Base-by-base conservation (phyloP, 345 rosid species). In the Clarkia xantiana region DNA sequence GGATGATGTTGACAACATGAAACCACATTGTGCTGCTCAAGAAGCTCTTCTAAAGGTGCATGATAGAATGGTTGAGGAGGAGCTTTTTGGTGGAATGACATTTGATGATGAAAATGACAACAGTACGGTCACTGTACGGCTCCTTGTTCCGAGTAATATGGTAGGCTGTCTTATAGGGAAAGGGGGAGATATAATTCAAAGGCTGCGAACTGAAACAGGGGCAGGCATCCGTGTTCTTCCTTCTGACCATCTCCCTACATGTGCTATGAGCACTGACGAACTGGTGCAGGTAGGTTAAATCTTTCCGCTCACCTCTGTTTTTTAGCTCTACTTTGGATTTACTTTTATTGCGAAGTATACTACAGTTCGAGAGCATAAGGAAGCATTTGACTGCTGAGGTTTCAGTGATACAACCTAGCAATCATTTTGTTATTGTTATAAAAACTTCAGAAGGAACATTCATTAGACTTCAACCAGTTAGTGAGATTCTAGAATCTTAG, bases 41-140 rank as follows among this genome's bases (percentile, higher is more conserved):
- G 75, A 75, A 63, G 89, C 84, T 9, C 74, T 73, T 10, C 49
- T 78, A 57, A 77, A 65, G 60, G 76, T 77, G 64, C 84, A 81
- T 19, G 67, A 69, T 44, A 45, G 68, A 60, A 69, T 81, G 29
- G 57, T 65, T 46, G 77, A 62, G 64, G 80, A 76, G 19, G 78
- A 77, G 58, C 55, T 64, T 44, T 58, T 60, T 44, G 74, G 72
- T 56, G 79, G 79, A 47, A 65, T 50, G 67, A 55, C 62, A 18
- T 55, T 57, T 40, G 73, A 71, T 25, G 74, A 70, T 50, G 81
- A 62, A 47, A 63, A 61, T 40, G 79, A 64, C 4, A 54, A 39
- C 45, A 49, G 38, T 61, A 59, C 53, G 39, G 64, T 81, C 48
- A 61, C 68, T 1, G 60, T 65, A 34, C 62, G 82, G 10, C 78